phyloP scores from a whole-genome alignment of 768 basidiomycete species.

The Gloeopeniophorella convolvens region DNA sequence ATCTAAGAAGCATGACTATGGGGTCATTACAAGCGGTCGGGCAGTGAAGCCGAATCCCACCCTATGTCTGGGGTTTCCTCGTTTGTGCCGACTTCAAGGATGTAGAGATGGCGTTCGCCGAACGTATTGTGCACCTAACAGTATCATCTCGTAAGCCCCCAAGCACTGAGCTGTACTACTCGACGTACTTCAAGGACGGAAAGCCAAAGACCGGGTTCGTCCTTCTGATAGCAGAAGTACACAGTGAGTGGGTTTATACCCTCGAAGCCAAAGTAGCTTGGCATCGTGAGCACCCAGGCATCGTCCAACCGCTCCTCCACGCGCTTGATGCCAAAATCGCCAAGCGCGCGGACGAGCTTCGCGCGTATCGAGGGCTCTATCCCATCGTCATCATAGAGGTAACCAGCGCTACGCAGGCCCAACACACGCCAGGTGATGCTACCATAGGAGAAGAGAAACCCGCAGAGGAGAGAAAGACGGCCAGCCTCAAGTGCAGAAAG shows the following conservation, averaged over 20 bases:
- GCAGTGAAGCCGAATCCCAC: conserved; percentile 25
- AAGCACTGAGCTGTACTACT: no score
- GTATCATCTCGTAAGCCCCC: neutral
- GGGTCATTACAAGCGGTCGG: neutral
- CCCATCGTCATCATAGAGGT: conserved; percentile 21
- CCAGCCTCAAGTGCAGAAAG: conserved; percentile 45
- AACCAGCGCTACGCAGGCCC: conserved; percentile 37
- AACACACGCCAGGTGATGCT: conserved; percentile 37
- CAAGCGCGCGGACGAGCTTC: conserved; percentile 37
- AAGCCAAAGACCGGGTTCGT: conserved; percentile 30
- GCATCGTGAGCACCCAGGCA: conserved; percentile 73
- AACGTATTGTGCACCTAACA: conserved; percentile 69
- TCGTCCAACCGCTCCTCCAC: conserved; percentile 33
- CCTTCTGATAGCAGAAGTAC: conserved; percentile 51
- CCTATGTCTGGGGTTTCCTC: conserved; percentile 38
- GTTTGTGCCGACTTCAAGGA: conserved; percentile 39
- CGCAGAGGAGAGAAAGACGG: conserved; percentile 39
- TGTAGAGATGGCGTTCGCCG: conserved; percentile 58
- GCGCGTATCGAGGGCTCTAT: conserved; percentile 29
- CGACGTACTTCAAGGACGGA: conserved; percentile 51
- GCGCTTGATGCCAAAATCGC: conserved; percentile 24
- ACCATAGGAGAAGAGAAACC: conserved; percentile 52
- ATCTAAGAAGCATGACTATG: conserved; percentile 29
- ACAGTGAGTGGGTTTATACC: conserved; percentile 68
- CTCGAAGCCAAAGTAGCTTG: conserved; percentile 56